Evolutionary conservation across 1,139 yeast genomes (phyloP), one percentile per base, ranked within the genome.

Genomic region (Trichomonascaceae sp.): DNA sequence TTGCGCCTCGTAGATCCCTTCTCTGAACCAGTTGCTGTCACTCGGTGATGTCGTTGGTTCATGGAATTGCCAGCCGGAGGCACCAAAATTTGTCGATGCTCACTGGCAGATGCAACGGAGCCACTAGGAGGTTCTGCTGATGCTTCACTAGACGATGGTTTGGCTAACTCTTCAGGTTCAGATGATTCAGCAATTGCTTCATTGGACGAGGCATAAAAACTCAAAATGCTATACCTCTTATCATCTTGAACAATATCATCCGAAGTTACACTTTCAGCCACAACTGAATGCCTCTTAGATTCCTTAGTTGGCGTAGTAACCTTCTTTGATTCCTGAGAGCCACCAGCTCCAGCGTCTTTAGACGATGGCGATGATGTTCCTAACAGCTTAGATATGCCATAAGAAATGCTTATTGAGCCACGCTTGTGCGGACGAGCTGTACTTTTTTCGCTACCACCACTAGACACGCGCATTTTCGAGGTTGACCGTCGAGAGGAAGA

Each of bases 361-460:
- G 56, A 24, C 36, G 51, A 22, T 19, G 52, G 27, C 17, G 46
- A 43, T 22, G 48, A 12, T 17, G 19, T 55, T 12, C 68, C 68
- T 48, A 65, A 58, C 44, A 65, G 51, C 57, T 61, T 63, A 52
- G 68, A 59, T 49, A 65, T 61, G 8, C 66, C 65, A 49, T 64
- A 66, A 1, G 70, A 66, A 22, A 66, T 63, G 47, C 65, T 60
- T 36, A 65, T 61, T 18, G 66, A 61, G 3, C 62, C 65, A 17
- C 67, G 61, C 12, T 60, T 57, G 52, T 64, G 67, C 6, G 55
- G 12, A 15, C 48, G 41, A 17, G 41, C 20, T n/a, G 47, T 24
- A 13, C 36, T 36, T 36, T 36, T 36, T 8, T 36, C 41, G 17
- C 41, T 36, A 15, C 41, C 41, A 15, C 41, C 17, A 15, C 41